A percentile compares a stretch with the other conserved stretches of the same genome.
These are phyloP conservation scores for Hylodesmum podocarpum DNA, from an alignment of 306 rosid species.

Conservation along the genomic window DNA sequence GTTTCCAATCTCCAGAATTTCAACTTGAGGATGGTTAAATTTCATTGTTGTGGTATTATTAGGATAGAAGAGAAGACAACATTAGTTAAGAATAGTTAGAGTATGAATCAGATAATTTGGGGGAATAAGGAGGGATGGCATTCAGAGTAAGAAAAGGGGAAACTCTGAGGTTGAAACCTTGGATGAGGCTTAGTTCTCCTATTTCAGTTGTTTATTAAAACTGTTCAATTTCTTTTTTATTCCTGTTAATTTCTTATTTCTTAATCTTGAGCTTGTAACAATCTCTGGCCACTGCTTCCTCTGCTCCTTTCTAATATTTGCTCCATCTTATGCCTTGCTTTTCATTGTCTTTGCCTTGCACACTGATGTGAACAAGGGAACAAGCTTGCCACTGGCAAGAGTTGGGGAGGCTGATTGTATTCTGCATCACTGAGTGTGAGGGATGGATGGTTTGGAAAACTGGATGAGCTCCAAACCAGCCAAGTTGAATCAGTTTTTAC, in stretches of 20 bases:
- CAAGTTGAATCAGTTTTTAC: background rate
- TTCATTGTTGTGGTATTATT: background rate
- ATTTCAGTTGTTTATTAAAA: background rate
- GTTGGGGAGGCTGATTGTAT: background rate
- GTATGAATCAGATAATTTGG: background rate
- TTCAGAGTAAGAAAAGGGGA: background rate
- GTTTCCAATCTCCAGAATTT: background rate
- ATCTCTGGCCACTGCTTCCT: background rate
- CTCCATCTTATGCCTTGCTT: background rate
- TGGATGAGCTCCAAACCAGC: background rate
- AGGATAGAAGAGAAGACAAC: background rate
- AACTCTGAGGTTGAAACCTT: background rate
- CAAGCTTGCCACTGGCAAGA: background rate
- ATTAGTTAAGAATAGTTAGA: background rate
- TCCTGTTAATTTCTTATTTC: background rate
- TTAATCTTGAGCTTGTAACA: background rate
- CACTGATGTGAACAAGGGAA: background rate
- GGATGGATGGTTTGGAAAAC: background rate
- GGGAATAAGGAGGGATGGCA: background rate
- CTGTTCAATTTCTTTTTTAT: background rate
- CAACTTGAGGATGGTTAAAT: background rate
- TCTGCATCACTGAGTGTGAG: background rate
- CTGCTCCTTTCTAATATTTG: background rate
- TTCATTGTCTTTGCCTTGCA: background rate
- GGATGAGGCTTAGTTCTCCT: background rate